phyloP scores from a whole-genome alignment of 164 flowering plant genomes.

The Nelumbo lutea region DNA sequence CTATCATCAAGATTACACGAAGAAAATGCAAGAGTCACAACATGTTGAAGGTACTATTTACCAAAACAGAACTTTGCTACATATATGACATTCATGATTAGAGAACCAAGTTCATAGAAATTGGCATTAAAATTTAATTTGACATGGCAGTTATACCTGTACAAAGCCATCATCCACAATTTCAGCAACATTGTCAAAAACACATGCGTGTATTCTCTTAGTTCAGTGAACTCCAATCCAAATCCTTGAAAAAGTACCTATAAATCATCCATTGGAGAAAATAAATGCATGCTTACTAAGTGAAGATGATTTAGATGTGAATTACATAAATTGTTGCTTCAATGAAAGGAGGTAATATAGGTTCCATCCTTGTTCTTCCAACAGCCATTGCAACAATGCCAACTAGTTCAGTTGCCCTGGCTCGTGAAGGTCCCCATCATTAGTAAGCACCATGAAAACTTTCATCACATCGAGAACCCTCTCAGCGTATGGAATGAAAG shows the following conservation, averaged over 20 bases:
- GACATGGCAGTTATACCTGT: constrained; percentile 40
- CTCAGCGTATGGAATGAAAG: constrained; percentile 90
- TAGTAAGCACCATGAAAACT: constrained; percentile 81
- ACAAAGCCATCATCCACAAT: constrained; percentile 77
- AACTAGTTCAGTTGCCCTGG: constrained; percentile 95
- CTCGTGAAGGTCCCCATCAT: constrained; percentile 89
- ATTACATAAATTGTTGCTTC: constrained; percentile 93
- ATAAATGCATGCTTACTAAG: not conserved
- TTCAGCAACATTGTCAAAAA: constrained; percentile 93
- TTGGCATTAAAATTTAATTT: not conserved
- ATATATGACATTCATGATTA: not conserved
- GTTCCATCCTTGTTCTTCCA: constrained; percentile 82
- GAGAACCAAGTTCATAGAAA: constrained; percentile 3
- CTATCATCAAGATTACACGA: constrained; percentile 99
- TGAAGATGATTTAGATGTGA: not conserved
- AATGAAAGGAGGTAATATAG: constrained; percentile 76
- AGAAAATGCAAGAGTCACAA: constrained; percentile 80
- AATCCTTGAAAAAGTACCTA: constrained; percentile 61
- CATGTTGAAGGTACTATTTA: constrained; percentile 85
- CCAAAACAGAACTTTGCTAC: not conserved
- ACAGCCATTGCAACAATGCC: constrained; percentile 95
- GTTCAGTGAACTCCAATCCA: constrained; percentile 86
- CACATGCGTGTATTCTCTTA: constrained; percentile 94
- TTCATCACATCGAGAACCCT: constrained; percentile 92
- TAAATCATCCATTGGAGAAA: constrained; percentile 3